Evolutionary conservation across 225 moss, liverwort and hornwort species (phyloP).

Genomic region (Physcomitrium patens): DNA sequence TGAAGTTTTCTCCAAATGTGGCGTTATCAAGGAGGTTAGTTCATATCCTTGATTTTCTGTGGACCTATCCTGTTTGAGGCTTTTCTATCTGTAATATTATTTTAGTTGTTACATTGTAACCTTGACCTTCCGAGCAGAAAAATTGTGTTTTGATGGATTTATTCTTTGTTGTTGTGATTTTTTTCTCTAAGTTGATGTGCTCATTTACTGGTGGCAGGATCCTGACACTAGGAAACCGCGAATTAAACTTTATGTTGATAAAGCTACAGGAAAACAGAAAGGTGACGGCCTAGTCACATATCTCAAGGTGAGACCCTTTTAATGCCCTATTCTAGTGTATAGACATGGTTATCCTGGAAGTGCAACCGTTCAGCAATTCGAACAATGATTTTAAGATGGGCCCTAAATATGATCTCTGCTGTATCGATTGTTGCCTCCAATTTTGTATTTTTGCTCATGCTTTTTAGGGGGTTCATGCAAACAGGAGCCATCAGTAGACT

Average conservation of each 20-base stretch:
- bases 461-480: conserved; percentile 31
- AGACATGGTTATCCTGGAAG: conserved; percentile 6
- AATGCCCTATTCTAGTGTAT: conserved; percentile 11
- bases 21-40: conserved; percentile 92
- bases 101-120: conserved; percentile 15
- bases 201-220: conserved; percentile 60
- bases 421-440: conserved; percentile 15
- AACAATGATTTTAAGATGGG: conserved; percentile 4
- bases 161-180: background rate
- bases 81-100: conserved; percentile 1
- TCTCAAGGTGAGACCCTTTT: conserved; percentile 69
- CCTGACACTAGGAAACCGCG: conserved; percentile 93
- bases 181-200: background rate
- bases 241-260: conserved; percentile 90
- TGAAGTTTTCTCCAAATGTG: conserved; percentile 89
- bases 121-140: conserved; percentile 6
- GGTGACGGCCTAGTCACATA: conserved; percentile 97
- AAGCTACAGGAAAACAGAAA: conserved; percentile 86
- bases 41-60: conserved; percentile 18
- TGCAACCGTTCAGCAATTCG: conserved; percentile 6
- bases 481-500: conserved; percentile 95
- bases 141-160: background rate
- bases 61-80: conserved; percentile 11
- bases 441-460: conserved; percentile 31
- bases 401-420: conserved; percentile 2